Evolutionary conservation across 495 filamentous ascomycete genomes (phyloP), one percentile per base, ranked within the genome.

Genomic region (Chlorociboria aeruginascens): DNA sequence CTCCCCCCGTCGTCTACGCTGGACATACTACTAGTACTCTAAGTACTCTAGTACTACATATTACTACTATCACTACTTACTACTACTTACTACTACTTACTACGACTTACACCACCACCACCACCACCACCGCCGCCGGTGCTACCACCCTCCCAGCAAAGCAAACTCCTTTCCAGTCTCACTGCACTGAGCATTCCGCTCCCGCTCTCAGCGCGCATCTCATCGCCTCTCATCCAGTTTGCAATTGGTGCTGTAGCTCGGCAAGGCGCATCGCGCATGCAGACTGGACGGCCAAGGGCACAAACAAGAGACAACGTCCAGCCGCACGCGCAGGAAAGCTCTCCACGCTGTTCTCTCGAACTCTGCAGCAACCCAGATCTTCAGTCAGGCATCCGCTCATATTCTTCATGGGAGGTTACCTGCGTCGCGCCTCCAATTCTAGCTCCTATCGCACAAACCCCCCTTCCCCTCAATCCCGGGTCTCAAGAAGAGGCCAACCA

Each of bases 401-500:
- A 2, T 40, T 36, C 13, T 36, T 55, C 39, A 43, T 55, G 46
- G 46, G 51, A n/a, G 30, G 37, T 40, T 32, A 12, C 3, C 20
- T 28, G 34, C 40, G 17, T 31, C 30, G 33, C 45, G 12, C 17
- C 31, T 20, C n/a, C 31, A 32, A 8, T 17, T 32, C 6, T 30
- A 46, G 35, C 28, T 20, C 46, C n/a, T 37, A 32, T 35, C 14
- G 32, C 29, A 25, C 13, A 40, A 44, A 38, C n/a, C 36, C 29
- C 20, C n/a, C 36, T 35, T 8, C 25, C 9, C 45, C 46, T 6
- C 16, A 43, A 36, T 44, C 37, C 49, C 50, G 47, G 53, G 56
- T 49, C 56, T 49, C 32, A 46, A 49, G 45, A 48, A 45, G 30
- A 25, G 45, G 52, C 44, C 47, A 40, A 54, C 20, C 20, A 60